Conservation (phyloP, 768 basidiomycete genomes). For the Tylopilus rubrobrunneus region DNA sequence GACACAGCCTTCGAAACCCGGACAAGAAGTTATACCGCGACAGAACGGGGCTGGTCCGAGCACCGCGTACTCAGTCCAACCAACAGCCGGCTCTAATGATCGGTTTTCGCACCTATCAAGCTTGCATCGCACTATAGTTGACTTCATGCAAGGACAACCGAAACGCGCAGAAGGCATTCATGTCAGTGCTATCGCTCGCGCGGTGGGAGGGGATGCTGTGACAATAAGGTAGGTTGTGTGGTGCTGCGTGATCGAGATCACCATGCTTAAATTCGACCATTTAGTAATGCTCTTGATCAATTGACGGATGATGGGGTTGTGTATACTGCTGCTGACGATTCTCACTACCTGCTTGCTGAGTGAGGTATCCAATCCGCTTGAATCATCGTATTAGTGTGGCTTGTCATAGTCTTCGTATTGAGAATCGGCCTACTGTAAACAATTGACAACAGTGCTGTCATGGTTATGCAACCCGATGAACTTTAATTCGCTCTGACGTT, state of each 20-base stretch:
- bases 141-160: constrained; percentile 53
- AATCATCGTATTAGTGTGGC: not conserved
- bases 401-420: not conserved
- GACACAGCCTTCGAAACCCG: constrained; percentile 33
- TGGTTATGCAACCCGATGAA: not conserved
- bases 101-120: constrained; percentile 55
- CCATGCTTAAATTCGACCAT: constrained; percentile 1
- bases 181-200: constrained; percentile 66
- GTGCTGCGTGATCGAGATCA: not conserved
- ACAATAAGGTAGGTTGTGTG: constrained; percentile 53
- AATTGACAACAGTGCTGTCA: not conserved
- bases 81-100: constrained; percentile 32
- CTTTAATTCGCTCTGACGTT: too few species aligned
- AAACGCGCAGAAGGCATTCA: constrained; percentile 63
- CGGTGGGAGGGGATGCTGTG: constrained; percentile 53
- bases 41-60: constrained; percentile 14
- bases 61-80: constrained; percentile 43
- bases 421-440: not conserved
- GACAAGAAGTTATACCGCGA: constrained; percentile 18
- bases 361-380: constrained; percentile 1
- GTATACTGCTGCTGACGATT: constrained; percentile 79
- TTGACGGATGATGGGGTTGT: constrained; percentile 79
- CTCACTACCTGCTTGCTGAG: constrained; percentile 62
- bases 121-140: constrained; percentile 61
- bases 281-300: constrained; percentile 66